Evolutionary conservation across 1,284 basidiomycete species (phyloP).

Genomic region (Tranzscheliella williamsii): DNA sequence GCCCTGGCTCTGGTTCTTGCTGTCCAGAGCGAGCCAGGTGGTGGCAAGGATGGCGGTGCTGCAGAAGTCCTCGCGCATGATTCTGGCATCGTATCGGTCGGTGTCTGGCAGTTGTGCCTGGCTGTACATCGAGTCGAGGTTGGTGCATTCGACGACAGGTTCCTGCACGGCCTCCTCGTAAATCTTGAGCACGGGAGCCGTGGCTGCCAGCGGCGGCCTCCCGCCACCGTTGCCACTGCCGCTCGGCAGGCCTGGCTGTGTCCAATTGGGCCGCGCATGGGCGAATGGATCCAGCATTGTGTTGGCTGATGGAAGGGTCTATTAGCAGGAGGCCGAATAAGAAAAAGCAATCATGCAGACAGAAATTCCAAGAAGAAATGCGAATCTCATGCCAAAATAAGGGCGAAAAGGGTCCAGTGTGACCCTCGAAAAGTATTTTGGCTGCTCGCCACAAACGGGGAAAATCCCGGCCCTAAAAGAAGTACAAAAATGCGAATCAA

Average conservation of each 20-base stretch:
- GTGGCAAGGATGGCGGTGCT: conserved; percentile 41
- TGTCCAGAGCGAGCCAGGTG: conserved; percentile 38
- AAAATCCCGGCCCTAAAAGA: too few relatives aligned
- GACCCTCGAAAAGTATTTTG: too few relatives aligned
- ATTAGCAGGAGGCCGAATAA: too few relatives aligned
- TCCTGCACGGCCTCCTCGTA: conserved; percentile 55
- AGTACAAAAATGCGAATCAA: too few relatives aligned
- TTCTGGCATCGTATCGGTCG: conserved; percentile 30
- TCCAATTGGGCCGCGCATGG: conserved; percentile 2
- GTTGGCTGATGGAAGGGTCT: too few relatives aligned
- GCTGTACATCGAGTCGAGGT: conserved; percentile 47
- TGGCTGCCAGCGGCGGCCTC: conserved; percentile 20
- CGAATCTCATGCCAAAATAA: too few relatives aligned
- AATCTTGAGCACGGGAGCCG: conserved; percentile 31
- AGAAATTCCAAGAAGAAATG: too few relatives aligned
- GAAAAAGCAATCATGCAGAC: too few relatives aligned
- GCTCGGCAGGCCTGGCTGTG: not conserved
- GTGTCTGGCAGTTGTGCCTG: conserved; percentile 25
- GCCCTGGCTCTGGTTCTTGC: conserved; percentile 29
- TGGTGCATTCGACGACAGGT: conserved; percentile 40
- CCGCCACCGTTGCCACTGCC: not conserved
- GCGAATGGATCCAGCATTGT: conserved; percentile 8
- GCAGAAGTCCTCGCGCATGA: conserved; percentile 52
- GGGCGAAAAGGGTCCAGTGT: too few relatives aligned
- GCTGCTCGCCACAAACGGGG: too few relatives aligned